Conservation (phyloP, 2,329 filamentous ascomycete genomes). For the Alternaria hordeiaustralica region DNA sequence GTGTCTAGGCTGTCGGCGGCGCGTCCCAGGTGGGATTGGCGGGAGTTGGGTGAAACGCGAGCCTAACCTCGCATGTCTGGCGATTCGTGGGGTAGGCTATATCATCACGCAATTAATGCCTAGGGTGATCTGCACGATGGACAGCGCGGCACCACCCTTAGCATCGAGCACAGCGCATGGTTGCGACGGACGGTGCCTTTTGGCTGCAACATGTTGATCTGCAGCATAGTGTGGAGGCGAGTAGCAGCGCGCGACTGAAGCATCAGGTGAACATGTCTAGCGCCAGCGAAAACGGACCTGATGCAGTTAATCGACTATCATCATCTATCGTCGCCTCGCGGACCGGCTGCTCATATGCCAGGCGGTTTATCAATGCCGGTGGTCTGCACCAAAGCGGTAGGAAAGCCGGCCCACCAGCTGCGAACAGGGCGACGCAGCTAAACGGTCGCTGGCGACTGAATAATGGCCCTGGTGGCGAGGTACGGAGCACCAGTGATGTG, state of each 20-base stretch:
- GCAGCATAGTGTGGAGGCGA: slow-evolving; percentile 17
- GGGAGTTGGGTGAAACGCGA: slow-evolving; percentile 46
- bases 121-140: slow-evolving; percentile 38
- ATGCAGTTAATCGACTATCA: slow-evolving; percentile 6
- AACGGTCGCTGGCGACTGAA: not conserved
- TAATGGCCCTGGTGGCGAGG: slow-evolving; percentile 1
- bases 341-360: slow-evolving; percentile 8
- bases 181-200: slow-evolving; percentile 14
- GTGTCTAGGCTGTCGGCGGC: slow-evolving; percentile 48
- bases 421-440: slow-evolving; percentile 9
- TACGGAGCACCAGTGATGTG: not conserved
- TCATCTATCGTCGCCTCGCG: not conserved
- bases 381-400: slow-evolving; percentile 5
- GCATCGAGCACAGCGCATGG: slow-evolving; percentile 18
- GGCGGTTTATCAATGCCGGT: slow-evolving; percentile 11
- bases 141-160: slow-evolving; percentile 27
- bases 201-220: slow-evolving; percentile 21
- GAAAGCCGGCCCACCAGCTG: slow-evolving; percentile 10
- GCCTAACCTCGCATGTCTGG: slow-evolving; percentile 47
- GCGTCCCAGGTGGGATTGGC: slow-evolving; percentile 39
- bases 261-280: slow-evolving; percentile 12
- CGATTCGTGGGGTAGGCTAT: slow-evolving; percentile 49
- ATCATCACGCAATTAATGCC: slow-evolving; percentile 27
- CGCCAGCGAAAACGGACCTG: slow-evolving; percentile 15
- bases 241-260: slow-evolving; percentile 5